Conservation (phyloP, 2,329 filamentous ascomycete genomes). For the Alternaria postmessia region DNA sequence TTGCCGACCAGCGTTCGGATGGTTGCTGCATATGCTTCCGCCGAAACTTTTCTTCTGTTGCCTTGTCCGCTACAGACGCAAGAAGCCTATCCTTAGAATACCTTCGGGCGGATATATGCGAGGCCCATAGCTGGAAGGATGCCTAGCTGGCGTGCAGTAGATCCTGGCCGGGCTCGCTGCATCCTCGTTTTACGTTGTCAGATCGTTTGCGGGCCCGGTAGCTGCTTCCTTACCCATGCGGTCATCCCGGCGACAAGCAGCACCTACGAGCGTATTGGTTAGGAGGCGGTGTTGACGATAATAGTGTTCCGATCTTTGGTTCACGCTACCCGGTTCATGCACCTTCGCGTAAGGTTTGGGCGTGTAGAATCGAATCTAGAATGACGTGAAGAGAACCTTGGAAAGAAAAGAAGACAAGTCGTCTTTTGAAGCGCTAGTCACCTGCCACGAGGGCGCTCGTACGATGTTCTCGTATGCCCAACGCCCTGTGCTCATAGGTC, state of each 20-base stretch:
- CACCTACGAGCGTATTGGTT: not conserved
- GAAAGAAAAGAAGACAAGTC: conserved; percentile 7
- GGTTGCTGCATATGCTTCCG: not conserved
- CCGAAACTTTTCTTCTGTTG: not conserved
- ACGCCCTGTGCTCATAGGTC: conserved; percentile 11
- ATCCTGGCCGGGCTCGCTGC: not conserved
- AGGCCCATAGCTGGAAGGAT: not conserved
- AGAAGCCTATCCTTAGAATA: not conserved
- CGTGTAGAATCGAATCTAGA: not conserved
- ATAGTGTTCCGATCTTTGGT: conserved; percentile 2
- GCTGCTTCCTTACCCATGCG: not conserved
- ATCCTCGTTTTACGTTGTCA: not conserved
- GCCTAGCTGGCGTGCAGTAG: not conserved
- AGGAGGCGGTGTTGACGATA: conserved; percentile 1
- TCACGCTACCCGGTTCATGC: conserved; percentile 5
- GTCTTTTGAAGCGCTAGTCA: conserved; percentile 4
- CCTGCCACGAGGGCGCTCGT: not conserved
- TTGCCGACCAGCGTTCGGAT: not conserved
- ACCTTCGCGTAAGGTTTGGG: not conserved
- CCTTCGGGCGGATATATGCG: not conserved
- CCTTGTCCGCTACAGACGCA: not conserved
- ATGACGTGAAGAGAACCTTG: not conserved
- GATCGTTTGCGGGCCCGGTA: not conserved
- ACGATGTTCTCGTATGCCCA: conserved; percentile 10
- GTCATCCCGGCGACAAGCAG: not conserved